Percentiles rank a stretch among this genome's conserved stretches.
phyloP scores from a whole-genome alignment of 2,329 filamentous ascomycete species.

The Didymellaceae sp. region DNA sequence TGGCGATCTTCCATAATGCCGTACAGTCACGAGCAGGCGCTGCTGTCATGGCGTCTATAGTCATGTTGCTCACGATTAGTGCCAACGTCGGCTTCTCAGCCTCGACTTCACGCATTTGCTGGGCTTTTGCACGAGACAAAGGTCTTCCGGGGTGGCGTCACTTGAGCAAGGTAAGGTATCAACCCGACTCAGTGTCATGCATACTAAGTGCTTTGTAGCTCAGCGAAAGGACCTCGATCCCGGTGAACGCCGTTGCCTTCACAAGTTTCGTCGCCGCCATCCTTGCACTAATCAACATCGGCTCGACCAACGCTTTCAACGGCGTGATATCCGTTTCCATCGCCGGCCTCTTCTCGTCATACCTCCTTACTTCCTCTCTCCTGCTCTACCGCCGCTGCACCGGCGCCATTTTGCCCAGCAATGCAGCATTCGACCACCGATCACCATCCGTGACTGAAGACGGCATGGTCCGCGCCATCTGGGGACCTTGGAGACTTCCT shows the following conservation, averaged over 20 bases:
- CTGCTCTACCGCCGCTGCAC: conserved; percentile 38
- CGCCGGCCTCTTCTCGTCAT: conserved; percentile 36
- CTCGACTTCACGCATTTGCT: conserved; percentile 48
- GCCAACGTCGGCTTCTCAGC: conserved; percentile 47
- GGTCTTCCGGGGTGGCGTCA: conserved; percentile 49
- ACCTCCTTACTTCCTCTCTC: conserved; percentile 29
- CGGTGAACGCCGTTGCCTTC: conserved; percentile 41
- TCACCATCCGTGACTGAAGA: conserved; percentile 2
- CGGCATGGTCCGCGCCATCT: conserved; percentile 19
- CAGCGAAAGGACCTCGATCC: conserved; percentile 33
- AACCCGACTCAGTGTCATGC: not conserved
- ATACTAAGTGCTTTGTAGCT: conserved; percentile 32
- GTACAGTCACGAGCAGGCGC: conserved; percentile 45
- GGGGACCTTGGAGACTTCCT: conserved; percentile 36
- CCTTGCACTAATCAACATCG: conserved; percentile 58
- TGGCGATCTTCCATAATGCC: conserved; percentile 55
- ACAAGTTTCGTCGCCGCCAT: conserved; percentile 49
- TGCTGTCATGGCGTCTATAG: conserved; percentile 51
- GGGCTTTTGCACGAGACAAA: conserved; percentile 50
- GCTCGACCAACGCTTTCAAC: conserved; percentile 39
- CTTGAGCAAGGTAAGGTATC: conserved; percentile 21
- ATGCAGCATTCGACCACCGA: conserved; percentile 4
- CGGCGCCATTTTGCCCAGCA: conserved; percentile 23
- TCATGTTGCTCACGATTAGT: conserved; percentile 42
- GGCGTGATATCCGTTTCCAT: conserved; percentile 38